A percentile compares a stretch with the other conserved stretches of the same genome.
Conservation (phyloP, 208 protist genomes). For the Wallacemonas sp. region DNA sequence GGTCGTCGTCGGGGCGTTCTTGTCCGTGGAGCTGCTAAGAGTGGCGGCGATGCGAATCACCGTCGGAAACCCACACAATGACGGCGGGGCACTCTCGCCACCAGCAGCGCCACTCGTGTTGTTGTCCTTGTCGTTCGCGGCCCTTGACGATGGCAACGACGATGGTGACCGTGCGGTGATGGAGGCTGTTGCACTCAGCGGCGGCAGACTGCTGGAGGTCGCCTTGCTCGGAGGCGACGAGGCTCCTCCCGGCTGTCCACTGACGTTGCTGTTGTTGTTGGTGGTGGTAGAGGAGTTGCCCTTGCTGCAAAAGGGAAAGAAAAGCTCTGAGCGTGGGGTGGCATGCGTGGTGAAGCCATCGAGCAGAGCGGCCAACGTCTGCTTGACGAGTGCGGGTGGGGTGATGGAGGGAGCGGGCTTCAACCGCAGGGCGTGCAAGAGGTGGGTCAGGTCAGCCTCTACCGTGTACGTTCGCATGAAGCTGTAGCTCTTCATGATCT, state of each 20-base stretch:
- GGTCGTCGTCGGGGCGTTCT: not conserved
- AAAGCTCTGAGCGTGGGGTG: not conserved
- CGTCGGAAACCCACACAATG: slow-evolving; percentile 1
- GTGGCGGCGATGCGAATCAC: slow-evolving; percentile 8
- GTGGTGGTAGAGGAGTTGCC: too few relatives aligned
- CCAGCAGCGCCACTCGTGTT: not conserved
- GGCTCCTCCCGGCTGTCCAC: too few relatives aligned
- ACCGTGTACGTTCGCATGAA: slow-evolving; percentile 48
- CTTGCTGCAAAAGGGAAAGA: slow-evolving; percentile 4
- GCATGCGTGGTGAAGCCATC: slow-evolving; percentile 9
- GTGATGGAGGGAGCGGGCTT: not conserved
- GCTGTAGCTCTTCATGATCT: slow-evolving; percentile 31
- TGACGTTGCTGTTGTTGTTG: too few relatives aligned
- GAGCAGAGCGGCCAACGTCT: slow-evolving; percentile 6
- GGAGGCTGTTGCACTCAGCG: too few relatives aligned
- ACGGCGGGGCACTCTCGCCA: not conserved
- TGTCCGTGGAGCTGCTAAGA: not conserved
- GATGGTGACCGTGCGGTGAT: too few relatives aligned
- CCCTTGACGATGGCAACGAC: too few relatives aligned
- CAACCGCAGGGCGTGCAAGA: slow-evolving; percentile 47
- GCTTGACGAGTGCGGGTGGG: not conserved
- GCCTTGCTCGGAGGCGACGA: too few relatives aligned
- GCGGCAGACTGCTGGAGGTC: too few relatives aligned
- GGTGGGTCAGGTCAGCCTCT: slow-evolving; percentile 72
- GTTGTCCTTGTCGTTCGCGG: too few relatives aligned